phyloP scores from a whole-genome alignment of 2,329 filamentous ascomycete species.

The Talaromyces sp. region DNA sequence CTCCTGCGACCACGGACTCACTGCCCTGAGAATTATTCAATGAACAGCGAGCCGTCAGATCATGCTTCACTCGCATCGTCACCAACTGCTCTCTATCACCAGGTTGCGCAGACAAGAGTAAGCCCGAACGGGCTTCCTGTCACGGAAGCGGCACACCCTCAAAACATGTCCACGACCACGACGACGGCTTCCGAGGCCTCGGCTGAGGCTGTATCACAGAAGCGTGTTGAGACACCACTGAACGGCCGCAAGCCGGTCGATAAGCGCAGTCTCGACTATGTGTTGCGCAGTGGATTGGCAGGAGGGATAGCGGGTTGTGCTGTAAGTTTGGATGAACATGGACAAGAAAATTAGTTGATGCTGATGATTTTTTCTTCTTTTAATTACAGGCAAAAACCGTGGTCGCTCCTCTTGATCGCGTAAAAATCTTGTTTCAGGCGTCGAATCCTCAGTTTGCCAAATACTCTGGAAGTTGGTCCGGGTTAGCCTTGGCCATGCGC shows the following conservation, averaged over 20 bases:
- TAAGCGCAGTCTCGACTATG: constrained; percentile 75
- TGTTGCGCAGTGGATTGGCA: constrained; percentile 75
- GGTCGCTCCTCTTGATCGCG: constrained; percentile 90
- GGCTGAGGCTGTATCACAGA: constrained; percentile 13
- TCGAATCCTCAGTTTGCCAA: constrained; percentile 90
- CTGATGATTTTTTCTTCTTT: neutral
- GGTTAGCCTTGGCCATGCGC: constrained; percentile 72
- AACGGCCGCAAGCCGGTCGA: constrained; percentile 43
- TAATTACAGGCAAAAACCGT: constrained; percentile 76
- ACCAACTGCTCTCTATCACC: neutral
- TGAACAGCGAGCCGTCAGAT: constrained; percentile 22
- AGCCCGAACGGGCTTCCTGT: constrained; percentile 14
- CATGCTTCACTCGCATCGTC: constrained; percentile 22
- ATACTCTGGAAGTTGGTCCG: constrained; percentile 84
- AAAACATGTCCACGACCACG: constrained; percentile 12
- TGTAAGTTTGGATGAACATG: constrained; percentile 49
- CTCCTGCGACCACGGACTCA: neutral
- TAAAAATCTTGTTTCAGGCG: constrained; percentile 98
- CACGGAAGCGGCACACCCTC: constrained; percentile 25
- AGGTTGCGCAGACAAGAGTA: constrained; percentile 4
- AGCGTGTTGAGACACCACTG: constrained; percentile 12
- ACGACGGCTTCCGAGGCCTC: constrained; percentile 1
- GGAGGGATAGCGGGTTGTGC: constrained; percentile 89
- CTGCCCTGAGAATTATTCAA: constrained; percentile 6
- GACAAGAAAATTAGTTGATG: neutral